phyloP scores from a whole-genome alignment of 2,329 filamentous ascomycete genomes.

The Eutypa lata region DNA sequence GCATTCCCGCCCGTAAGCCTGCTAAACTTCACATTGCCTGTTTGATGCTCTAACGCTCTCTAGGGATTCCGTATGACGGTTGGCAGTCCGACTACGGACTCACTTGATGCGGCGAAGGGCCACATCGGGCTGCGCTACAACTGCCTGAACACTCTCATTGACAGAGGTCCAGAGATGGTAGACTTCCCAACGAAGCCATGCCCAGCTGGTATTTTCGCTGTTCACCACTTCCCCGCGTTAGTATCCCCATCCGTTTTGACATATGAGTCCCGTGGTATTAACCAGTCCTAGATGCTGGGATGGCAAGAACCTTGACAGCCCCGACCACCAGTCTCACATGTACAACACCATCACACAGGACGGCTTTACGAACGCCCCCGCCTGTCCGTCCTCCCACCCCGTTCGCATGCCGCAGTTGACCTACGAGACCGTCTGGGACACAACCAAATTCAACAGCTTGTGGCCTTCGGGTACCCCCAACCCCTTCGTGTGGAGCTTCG shows the following conservation, averaged over 20 bases:
- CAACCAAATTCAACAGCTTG: conserved; percentile 36
- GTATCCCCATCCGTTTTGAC: conserved; percentile 9
- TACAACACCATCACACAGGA: conserved; percentile 23
- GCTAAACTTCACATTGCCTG: not conserved
- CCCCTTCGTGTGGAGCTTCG: conserved; percentile 31
- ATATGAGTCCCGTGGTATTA: conserved; percentile 2
- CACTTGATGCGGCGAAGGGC: conserved; percentile 25
- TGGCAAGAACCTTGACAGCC: conserved; percentile 19
- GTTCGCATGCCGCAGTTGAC: conserved; percentile 39
- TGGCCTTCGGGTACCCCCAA: conserved; percentile 31
- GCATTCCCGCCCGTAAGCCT: conserved; percentile 37
- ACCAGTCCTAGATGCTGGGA: conserved; percentile 21
- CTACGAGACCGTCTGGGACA: conserved; percentile 46
- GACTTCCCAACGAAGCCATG: conserved; percentile 38
- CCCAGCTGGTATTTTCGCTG: conserved; percentile 39
- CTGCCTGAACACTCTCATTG: conserved; percentile 35
- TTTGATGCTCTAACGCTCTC: conserved; percentile 7
- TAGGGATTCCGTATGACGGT: conserved; percentile 45
- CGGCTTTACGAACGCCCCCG: conserved; percentile 18
- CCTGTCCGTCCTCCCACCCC: conserved; percentile 25
- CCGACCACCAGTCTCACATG: conserved; percentile 17
- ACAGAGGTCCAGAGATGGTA: conserved; percentile 35
- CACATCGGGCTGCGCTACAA: conserved; percentile 38
- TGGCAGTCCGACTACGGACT: conserved; percentile 29
- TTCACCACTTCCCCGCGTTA: conserved; percentile 38